Conservation (phyloP, 495 filamentous ascomycete genomes). For the Talaromyces wortmannii region DNA sequence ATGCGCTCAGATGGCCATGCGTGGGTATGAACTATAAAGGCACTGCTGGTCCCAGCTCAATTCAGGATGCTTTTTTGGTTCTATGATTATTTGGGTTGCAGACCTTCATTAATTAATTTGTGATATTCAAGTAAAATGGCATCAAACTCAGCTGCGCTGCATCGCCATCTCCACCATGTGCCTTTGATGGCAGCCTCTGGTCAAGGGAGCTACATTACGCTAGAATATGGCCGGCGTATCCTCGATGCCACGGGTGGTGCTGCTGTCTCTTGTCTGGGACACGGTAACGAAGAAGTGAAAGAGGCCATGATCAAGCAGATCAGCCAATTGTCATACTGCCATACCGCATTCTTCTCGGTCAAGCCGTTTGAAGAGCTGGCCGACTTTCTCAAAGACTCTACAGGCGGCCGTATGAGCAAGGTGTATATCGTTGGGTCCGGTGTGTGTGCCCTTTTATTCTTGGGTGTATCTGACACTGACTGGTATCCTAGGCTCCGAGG, state of each 20-base stretch:
- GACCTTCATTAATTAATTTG: not conserved
- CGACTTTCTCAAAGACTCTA: constrained; percentile 33
- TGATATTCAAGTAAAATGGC: not conserved
- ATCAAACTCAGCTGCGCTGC: constrained; percentile 29
- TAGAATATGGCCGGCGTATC: constrained; percentile 56
- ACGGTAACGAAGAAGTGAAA: constrained; percentile 35
- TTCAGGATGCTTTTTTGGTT: not conserved
- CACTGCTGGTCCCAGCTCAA: not conserved
- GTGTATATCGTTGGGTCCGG: constrained; percentile 50
- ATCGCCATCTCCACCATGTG: constrained; percentile 31
- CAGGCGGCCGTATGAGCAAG: constrained; percentile 36
- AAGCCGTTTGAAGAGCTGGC: constrained; percentile 39
- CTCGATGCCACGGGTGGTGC: constrained; percentile 54
- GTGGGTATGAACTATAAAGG: not conserved
- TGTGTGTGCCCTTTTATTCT: constrained; percentile 18
- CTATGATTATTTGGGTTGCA: not conserved
- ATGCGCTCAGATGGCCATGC: not conserved
- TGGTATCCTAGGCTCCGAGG: constrained; percentile 52
- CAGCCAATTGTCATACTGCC: constrained; percentile 42
- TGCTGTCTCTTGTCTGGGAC: constrained; percentile 44
- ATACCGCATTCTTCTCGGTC: constrained; percentile 45
- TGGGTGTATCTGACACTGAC: not conserved
- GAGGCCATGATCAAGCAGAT: constrained; percentile 44
- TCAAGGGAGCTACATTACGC: constrained; percentile 35
- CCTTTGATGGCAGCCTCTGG: constrained; percentile 34